Base-by-base conservation (phyloP, 192 early-diverging fungal species). In the Mortierella alpina region DNA sequence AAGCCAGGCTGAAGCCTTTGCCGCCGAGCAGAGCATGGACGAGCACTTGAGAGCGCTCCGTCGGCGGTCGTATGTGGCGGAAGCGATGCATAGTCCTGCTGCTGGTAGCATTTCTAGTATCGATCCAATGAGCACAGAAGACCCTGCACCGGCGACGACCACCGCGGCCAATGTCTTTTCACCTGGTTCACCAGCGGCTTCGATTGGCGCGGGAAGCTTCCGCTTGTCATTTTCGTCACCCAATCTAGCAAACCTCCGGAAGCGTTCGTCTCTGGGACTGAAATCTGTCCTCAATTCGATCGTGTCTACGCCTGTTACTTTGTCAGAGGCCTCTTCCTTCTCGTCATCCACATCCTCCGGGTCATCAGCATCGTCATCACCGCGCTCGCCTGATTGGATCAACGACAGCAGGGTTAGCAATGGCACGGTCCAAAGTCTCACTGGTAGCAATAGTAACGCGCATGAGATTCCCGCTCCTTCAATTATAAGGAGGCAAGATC, bases 21-120 rank as follows among this genome's bases (percentile, higher is more conserved):
- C 64, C 2, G 62, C 75, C 9, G 75, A 80, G 23, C 69, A 68
- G 49, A 80, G 70, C 41, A 68, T 80, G 70, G 76, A 80, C 14
- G 76, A 80, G 41, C 70, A 72, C 20, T 20, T 80, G 15, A 80
- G 63, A 23, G 53, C 69, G 0, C 18, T 80, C 14, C 76, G 76
- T n/a, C 63, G 76, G 7, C 70, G 69, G 11, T 65, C 74, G 1
- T 68, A 59, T 59, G 67, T 55, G 0, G 15, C 40, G 2, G 66
- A 59, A 5, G 57, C 42, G 47, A 60, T 51, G 48, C 49, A 40
- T 5, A 70, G 56, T 46, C 66, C 53, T 48, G 51, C 31, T 31
- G 3, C 31, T 31, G 54, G n/a, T 15, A 22, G 9, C 22, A 56
- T 20, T 18, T 1, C 54, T 56, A 22, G 20, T 4, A 1, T 20